Percentiles rank a stretch among this genome's conserved stretches.
These are phyloP conservation scores for Allomyces javanicus DNA, from an alignment of 192 early-diverging fungal species.

Conservation along the genomic window DNA sequence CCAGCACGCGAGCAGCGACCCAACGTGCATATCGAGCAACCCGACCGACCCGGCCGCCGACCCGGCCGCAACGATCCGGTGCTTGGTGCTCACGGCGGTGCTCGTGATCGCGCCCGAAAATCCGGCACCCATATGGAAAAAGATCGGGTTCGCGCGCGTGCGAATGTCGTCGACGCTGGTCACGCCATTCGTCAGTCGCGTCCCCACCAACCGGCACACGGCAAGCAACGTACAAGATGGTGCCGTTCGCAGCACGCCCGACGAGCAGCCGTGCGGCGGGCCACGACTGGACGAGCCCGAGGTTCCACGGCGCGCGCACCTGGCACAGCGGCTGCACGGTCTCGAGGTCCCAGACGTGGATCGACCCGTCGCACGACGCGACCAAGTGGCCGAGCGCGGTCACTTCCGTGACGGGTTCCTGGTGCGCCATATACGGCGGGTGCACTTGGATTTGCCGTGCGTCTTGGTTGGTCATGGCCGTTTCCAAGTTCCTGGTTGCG, in stretches of 20 bases:
- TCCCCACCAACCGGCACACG: background rate
- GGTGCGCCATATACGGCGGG: background rate
- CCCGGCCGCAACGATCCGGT: background rate
- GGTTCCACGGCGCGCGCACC: background rate
- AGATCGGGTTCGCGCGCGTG: background rate
- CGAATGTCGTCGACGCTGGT: background rate
- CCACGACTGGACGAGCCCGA: background rate
- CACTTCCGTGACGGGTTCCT: background rate
- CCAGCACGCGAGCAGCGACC: background rate
- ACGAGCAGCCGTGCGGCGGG: background rate
- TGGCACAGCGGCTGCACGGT: background rate
- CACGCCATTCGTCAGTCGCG: background rate
- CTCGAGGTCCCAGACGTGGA: background rate
- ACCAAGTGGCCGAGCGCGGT: background rate
- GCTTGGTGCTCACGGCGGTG: background rate
- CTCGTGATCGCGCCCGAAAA: background rate
- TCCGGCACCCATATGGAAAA: background rate
- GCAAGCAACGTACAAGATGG: background rate
- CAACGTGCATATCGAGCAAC: background rate
- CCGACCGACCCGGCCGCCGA: background rate
- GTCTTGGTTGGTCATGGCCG: too few relatives aligned
- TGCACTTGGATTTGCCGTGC: background rate
- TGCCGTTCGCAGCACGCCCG: background rate
- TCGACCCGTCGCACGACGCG: background rate
- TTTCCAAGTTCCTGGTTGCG: background rate